phyloP scores from a whole-genome alignment of 164 flowering plant species.

The Tinospora cordifolia region DNA sequence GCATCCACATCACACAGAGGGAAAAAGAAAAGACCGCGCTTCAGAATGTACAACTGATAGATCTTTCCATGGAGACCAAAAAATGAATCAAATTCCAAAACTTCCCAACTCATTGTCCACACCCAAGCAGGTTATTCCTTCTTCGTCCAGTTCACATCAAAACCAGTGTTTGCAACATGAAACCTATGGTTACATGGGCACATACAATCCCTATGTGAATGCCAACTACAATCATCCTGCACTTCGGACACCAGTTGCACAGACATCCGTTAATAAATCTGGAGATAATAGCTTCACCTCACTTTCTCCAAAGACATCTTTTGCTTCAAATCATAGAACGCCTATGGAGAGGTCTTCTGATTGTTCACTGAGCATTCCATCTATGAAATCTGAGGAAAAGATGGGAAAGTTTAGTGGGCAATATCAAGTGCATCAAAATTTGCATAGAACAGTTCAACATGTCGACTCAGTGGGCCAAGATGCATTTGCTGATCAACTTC shows the following conservation, averaged over 20 bases:
- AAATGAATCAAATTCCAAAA: conserved; percentile 16
- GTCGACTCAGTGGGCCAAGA: conserved; percentile 15
- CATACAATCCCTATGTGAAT: conserved; percentile 18
- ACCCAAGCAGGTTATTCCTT: conserved; percentile 13
- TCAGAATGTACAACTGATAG: conserved; percentile 17
- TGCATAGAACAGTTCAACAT: conserved; percentile 13
- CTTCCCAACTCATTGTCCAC: conserved; percentile 19
- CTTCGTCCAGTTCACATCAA: conserved; percentile 16
- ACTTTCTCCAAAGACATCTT: conserved; percentile 30
- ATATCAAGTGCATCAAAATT: conserved; percentile 19
- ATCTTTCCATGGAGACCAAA: conserved; percentile 19
- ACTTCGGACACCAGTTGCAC: conserved; percentile 26
- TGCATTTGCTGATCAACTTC: conserved; percentile 18
- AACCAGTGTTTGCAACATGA: conserved; percentile 22
- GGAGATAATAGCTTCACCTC: conserved; percentile 25
- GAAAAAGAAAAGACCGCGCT: conserved; percentile 21
- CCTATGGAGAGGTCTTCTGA: conserved; percentile 27
- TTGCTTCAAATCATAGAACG: conserved; percentile 35
- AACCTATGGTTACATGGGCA: conserved; percentile 27
- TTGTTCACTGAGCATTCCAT: conserved; percentile 22
- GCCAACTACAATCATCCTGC: conserved; percentile 26
- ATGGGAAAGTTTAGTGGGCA: conserved; percentile 14
- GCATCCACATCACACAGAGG: conserved; percentile 25
- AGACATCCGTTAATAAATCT: conserved; percentile 26
- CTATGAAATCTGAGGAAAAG: conserved; percentile 19